Evolutionary conservation across 1,139 yeast species (phyloP), one percentile per base, ranked within the genome.

Genomic region (Geotrichum klebahnii): DNA sequence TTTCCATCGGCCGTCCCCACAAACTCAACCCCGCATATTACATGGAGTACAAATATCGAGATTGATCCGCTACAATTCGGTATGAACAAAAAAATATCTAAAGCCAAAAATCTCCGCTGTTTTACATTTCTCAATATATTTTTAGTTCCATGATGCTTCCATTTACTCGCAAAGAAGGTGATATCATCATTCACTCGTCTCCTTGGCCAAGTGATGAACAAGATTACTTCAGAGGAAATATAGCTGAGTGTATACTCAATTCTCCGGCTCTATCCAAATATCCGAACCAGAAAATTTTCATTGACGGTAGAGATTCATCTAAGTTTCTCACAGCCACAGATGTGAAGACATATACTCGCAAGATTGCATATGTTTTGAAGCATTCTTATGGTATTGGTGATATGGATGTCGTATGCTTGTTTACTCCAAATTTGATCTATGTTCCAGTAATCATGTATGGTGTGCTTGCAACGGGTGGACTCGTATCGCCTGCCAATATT

Each of bases 401-500:
- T 23, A 61, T 62, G 52, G 69, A 65, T 35, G 69, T 66, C 16
- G 64, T 68, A 9, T 59, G 65, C 48, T 33, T 67, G 19, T 62
- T 66, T 38, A 55, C 63, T n/a, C 55, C 61, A n/a, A 69, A 70
- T 55, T 52, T 58, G 48, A 58, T 68, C 42, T 59, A 58, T 52
- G 59, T 62, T 14, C 62, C 68, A 1, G 51, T 59, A 2, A 50
- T 68, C 19, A 70, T 67, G 45, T 59, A 60, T 36, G 70, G 67
- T 0, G 58, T 64, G n/a, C 55, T 67, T 16, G 56, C 64, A 24
- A 57, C 61, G 6, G 73, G 71, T 9, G 73, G 65, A 3, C 53
- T 63, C 5, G 58, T 70, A 14, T 58, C 68, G 6, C 73, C 74
- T 2, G 71, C 70, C 1, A 69, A 67, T 49, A 59, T 64, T 14